Evolutionary conservation across 352 stramenopile genomes (phyloP), one percentile per base, ranked within the genome.

Genomic region (Phytophthora rubi): DNA sequence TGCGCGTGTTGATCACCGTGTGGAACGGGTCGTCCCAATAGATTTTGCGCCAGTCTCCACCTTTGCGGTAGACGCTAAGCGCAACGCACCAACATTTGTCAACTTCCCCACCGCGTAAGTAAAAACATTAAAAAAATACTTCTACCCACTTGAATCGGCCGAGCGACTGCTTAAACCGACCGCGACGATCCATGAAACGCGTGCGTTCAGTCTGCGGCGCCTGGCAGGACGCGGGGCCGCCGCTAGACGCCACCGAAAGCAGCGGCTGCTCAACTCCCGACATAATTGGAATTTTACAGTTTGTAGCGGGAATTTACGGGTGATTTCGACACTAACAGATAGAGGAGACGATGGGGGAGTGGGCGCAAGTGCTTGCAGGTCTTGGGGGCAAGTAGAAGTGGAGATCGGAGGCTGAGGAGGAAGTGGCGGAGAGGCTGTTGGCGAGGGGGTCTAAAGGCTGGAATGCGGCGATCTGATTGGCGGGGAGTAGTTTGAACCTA

Each of bases 21-120:
- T 96, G 88, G 81, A 94, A 96, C 32, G 90, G 73, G 65, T 96
- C 88, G 28, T 96, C 80, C 68, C 77, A 92, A 77, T 96, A 96
- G 68, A 94, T 90, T 65, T 83, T 77, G 18, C 86, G 83, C 88
- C 88, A 96, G 54, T 96, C 82, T 13, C 88, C 88, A 7, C 88
- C 86, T 45, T 81, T 84, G 35, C 88, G 85, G 54, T 80, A 77
- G 48, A 93, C 81, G 56, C 78, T 90, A 70, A 8, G 44, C 16
- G 30, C 44, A 57, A 30, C 16, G 1, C 21, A 76, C 53, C 49
- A 77, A 26, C 51, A 45, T 37, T 45, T 28, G 23, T 59, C 18
- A 47, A 62, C 39, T 52, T 47, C 7, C 56, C 6, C 28, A 15
- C 4, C 35, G 57, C 21, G 10, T 59, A n/a, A 47, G 49, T 37